Conservation (phyloP, 352 stramenopile genomes). For the Phytopythium boreale region DNA sequence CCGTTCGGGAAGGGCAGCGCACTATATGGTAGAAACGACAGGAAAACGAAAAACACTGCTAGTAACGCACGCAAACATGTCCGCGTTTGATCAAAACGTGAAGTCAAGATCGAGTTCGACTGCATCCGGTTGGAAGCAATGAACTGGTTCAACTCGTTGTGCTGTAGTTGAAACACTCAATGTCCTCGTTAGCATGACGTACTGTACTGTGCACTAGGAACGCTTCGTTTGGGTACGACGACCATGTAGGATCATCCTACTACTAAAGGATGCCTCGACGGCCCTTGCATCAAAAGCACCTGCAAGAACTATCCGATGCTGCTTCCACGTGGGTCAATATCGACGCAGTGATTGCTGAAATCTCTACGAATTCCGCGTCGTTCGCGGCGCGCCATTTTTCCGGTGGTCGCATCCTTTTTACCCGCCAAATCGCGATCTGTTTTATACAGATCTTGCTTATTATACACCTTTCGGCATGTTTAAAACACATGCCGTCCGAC, state of each 20-base stretch:
- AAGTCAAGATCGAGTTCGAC: too few relatives aligned
- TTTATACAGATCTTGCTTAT: not conserved
- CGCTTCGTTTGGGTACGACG: too few relatives aligned
- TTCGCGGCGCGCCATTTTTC: slow-evolving; percentile 1
- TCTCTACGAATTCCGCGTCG: not conserved
- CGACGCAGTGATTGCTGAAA: not conserved
- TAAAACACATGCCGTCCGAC: not conserved
- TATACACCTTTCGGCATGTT: not conserved
- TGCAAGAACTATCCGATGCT: too few relatives aligned
- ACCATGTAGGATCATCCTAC: too few relatives aligned
- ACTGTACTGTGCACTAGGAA: too few relatives aligned
- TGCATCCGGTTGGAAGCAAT: too few relatives aligned
- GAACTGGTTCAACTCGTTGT: too few relatives aligned
- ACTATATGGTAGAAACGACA: slow-evolving; percentile 1
- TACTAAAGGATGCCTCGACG: too few relatives aligned
- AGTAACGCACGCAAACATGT: not conserved
- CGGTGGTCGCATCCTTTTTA: not conserved
- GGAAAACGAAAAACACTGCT: not conserved
- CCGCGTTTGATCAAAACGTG: not conserved
- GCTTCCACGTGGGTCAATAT: too few relatives aligned
- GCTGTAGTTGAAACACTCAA: too few relatives aligned
- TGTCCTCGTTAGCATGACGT: too few relatives aligned
- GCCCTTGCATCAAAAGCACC: not conserved
- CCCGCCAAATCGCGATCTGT: not conserved
- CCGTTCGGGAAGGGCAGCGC: not conserved